These are phyloP conservation scores for Paracorniculantispora psalliotae DNA, from an alignment of 2,329 filamentous ascomycete species.

Conservation along the genomic window DNA sequence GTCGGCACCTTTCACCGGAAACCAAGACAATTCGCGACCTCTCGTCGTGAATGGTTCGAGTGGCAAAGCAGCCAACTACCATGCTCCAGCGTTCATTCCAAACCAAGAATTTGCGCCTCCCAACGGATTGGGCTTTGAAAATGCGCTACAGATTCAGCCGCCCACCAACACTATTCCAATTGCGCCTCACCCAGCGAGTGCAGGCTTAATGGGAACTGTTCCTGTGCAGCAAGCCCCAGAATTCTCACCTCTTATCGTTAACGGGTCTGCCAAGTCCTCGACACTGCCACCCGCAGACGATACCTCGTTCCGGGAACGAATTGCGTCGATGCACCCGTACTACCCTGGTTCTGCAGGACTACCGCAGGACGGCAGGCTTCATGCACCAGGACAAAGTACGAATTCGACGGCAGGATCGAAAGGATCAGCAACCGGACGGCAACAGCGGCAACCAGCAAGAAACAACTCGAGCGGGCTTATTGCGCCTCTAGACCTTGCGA, in stretches of 20 bases:
- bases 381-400: conserved; percentile 15
- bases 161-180: not conserved
- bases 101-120: not conserved
- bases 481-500: conserved; percentile 52
- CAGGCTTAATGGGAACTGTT: conserved; percentile 14
- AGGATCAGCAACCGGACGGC: conserved; percentile 24
- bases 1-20: conserved; percentile 33
- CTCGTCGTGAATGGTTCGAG: conserved; percentile 49
- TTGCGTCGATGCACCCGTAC: conserved; percentile 35
- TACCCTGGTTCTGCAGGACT: conserved; percentile 24
- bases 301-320: conserved; percentile 37
- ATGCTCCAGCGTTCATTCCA: not conserved
- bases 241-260: conserved; percentile 31
- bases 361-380: conserved; percentile 24
- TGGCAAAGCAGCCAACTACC: conserved; percentile 27
- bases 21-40: conserved; percentile 37
- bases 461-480: conserved; percentile 45
- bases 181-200: conserved; percentile 10
- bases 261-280: conserved; percentile 26
- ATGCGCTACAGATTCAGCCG: conserved; percentile 10
- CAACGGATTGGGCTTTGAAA: not conserved
- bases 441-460: conserved; percentile 35
- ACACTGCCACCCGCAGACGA: conserved; percentile 27
- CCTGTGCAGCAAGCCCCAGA: conserved; percentile 9
- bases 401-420: conserved; percentile 24